Conservation (phyloP, 352 stramenopile genomes). For the Pythium catenulatum region DNA sequence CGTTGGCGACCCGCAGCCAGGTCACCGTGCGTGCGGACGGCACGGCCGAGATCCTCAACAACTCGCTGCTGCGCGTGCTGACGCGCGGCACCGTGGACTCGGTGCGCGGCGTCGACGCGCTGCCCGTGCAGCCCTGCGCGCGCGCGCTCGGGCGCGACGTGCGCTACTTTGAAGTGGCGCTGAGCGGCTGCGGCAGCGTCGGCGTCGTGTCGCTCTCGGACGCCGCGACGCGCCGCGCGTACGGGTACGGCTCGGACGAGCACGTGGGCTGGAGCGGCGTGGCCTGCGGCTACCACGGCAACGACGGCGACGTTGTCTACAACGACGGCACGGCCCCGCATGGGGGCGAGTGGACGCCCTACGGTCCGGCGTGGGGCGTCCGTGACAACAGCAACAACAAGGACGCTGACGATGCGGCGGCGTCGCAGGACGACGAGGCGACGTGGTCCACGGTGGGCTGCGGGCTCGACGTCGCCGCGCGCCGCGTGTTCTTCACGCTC, state of each 20-base stretch:
- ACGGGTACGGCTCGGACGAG: slow-evolving; percentile 90
- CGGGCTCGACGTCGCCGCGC: slow-evolving; percentile 76
- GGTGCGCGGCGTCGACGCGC: slow-evolving; percentile 72
- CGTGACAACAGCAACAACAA: slow-evolving; percentile 40
- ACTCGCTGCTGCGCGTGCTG: slow-evolving; percentile 92
- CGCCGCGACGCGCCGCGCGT: slow-evolving; percentile 71
- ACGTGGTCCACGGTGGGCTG: slow-evolving; percentile 79
- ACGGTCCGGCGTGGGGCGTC: slow-evolving; percentile 84
- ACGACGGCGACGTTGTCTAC: slow-evolving; percentile 92
- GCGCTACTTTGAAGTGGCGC: slow-evolving; percentile 88
- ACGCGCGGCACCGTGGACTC: slow-evolving; percentile 84
- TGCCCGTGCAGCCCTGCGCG: slow-evolving; percentile 78
- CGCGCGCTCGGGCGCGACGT: slow-evolving; percentile 74
- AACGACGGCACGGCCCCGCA: slow-evolving; percentile 85
- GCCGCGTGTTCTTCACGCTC: slow-evolving; percentile 88
- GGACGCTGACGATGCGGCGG: slow-evolving; percentile 51
- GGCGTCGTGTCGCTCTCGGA: slow-evolving; percentile 85
- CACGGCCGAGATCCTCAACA: slow-evolving; percentile 81
- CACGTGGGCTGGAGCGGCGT: slow-evolving; percentile 91
- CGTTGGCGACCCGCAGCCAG: slow-evolving; percentile 80
- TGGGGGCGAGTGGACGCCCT: slow-evolving; percentile 83
- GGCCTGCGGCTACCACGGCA: slow-evolving; percentile 92
- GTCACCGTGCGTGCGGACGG: slow-evolving; percentile 67
- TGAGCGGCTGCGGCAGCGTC: slow-evolving; percentile 87
- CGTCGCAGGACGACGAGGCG: not conserved